phyloP scores from a whole-genome alignment of 495 filamentous ascomycete species.

The Daldinia grandis region DNA sequence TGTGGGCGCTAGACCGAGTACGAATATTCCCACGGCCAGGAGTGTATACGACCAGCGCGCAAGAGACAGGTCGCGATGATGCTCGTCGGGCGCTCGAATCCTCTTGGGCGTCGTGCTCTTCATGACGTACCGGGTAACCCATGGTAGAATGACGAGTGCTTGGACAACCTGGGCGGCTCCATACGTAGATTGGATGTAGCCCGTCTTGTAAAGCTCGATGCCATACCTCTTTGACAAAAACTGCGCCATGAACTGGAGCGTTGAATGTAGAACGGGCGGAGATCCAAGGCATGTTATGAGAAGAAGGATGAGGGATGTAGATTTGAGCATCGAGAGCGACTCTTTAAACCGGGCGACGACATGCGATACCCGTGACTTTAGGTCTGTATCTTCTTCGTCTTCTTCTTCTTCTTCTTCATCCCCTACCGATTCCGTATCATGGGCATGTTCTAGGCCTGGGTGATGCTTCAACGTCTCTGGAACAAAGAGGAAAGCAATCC shows the following conservation, averaged over 20 bases:
- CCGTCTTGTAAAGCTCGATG: constrained; percentile 39
- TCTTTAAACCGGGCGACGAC: constrained; percentile 32
- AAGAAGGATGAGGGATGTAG: constrained; percentile 42
- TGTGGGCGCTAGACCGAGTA: constrained; percentile 41
- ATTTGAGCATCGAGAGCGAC: constrained; percentile 40
- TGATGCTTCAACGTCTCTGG: constrained; percentile 55
- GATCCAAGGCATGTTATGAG: constrained; percentile 35
- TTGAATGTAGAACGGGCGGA: constrained; percentile 23
- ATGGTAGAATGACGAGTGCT: constrained; percentile 39
- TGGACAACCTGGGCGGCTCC: constrained; percentile 35
- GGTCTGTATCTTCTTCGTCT: background rate
- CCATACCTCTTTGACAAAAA: constrained; percentile 44
- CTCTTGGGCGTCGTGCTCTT: constrained; percentile 19
- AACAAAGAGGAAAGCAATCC: constrained; percentile 47
- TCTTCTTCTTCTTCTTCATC: background rate
- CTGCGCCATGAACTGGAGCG: constrained; percentile 40
- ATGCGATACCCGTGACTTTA: constrained; percentile 25
- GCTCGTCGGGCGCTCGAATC: constrained; percentile 34
- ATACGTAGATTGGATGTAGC: constrained; percentile 41
- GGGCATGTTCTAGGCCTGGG: background rate
- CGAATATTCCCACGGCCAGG: constrained; percentile 56
- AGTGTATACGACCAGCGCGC: constrained; percentile 59
- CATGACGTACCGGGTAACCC: constrained; percentile 31
- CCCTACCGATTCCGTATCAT: background rate
- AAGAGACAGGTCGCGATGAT: constrained; percentile 62